Evolutionary conservation across 2,329 filamentous ascomycete genomes (phyloP), one percentile per base, ranked within the genome.

Genomic region (Exophiala alcalophila): DNA sequence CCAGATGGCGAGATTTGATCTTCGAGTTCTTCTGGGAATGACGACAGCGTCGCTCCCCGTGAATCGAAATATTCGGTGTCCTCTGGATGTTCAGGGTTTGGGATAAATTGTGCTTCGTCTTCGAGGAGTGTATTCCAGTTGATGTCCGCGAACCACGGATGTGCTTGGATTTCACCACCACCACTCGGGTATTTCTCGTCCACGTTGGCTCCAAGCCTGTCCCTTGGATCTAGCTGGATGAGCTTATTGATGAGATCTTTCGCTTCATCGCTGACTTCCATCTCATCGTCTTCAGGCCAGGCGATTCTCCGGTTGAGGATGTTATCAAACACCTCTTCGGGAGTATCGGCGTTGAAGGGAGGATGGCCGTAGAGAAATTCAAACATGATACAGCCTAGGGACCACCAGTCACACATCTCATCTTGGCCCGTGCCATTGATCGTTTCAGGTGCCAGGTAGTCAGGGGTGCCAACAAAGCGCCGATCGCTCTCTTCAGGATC

Each of bases 331-430:
- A 98, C 92, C 56, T 92, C 77, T 57, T 98, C 92, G 0, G 92
- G 88, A 33, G 90, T 89, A 14, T 76, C 73, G 1, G 88, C 92
- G 62, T 97, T 89, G 65, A 98, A 98, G 0, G 92, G 92, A 1
- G 92, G 92, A 44, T 87, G 84, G 1, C 92, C 92, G 59, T 87
- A 97, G 2, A 98, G 70, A 54, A 95, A 96, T 59, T 98, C 92
- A 58, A 96, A 98, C 65, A 97, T 71, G 56, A 98, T 97, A 63
- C 94, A 98, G 1, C 92, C 92, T n/a, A 98, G 76, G 15, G 92
- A 97, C 92, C 92, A 98, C 92, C 92, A 98, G 80, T 98, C 92
- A 61, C 92, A 97, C 55, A 91, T 92, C 64, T 97, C 91, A 59
- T 98, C 92, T 64, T 98, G 92, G 2, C 91, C 89, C 54, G 89